A percentile compares a stretch with the other conserved stretches of the same genome.
Conservation (phyloP, 202 grass and related monocot species). For the Digitaria exilis region DNA sequence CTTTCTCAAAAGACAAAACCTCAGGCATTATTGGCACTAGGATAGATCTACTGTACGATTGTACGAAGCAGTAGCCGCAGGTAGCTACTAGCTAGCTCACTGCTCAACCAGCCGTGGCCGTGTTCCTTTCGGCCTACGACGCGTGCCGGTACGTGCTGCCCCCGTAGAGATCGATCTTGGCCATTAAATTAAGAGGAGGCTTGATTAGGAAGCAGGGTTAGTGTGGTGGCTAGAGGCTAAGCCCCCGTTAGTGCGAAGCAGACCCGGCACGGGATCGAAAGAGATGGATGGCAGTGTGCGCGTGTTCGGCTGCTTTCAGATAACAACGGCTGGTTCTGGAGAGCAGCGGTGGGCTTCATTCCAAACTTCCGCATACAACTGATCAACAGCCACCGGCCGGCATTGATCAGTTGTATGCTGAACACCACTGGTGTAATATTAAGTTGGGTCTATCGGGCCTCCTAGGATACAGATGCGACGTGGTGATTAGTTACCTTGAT, state of each 20-base stretch:
- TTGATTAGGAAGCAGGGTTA: neutral
- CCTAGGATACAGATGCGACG: neutral
- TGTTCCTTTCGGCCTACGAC: conserved; percentile 30
- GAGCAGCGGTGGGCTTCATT: neutral
- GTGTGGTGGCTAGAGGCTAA: neutral
- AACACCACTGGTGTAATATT: neutral
- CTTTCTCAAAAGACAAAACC: neutral
- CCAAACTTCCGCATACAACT: neutral
- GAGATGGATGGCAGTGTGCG: neutral
- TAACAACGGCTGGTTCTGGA: neutral
- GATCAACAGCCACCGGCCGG: neutral
- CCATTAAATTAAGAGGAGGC: neutral
- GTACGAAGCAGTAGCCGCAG: neutral
- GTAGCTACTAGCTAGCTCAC: neutral
- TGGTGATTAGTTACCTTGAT: too few species aligned
- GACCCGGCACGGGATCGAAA: conserved; percentile 16
- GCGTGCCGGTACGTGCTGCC: neutral
- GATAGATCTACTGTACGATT: too few species aligned
- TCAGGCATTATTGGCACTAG: neutral
- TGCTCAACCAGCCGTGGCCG: neutral
- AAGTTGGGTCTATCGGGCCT: neutral
- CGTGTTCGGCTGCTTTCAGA: neutral
- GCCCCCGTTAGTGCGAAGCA: conserved; percentile 27
- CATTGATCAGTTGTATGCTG: neutral
- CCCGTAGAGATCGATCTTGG: neutral